Evolutionary conservation across 768 basidiomycete genomes (phyloP), one percentile per base, ranked within the genome.

Genomic region (Tephrocybe sp.): DNA sequence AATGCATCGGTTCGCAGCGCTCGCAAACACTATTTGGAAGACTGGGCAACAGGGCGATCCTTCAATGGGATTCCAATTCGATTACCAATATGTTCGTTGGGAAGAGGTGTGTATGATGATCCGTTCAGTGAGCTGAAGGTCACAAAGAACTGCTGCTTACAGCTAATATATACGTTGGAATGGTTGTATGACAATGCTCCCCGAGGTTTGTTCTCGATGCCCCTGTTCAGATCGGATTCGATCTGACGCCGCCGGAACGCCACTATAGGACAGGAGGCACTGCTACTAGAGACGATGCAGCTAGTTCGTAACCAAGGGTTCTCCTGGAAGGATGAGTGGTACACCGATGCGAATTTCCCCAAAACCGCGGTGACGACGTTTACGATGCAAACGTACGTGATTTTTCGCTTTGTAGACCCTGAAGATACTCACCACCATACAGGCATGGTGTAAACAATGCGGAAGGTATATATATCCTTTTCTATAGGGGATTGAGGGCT

Each of bases 361-460:
- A 65, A 68, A 45, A 55, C 45, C 12, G 60, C 68, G 4, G 61
- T 65, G 9, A 63, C 65, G 3, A 31, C 53, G 1, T 62, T 65
- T n/a, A 65, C 51, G 11, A 62, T 62, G 61, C 60, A 64, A 45
- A 71, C 70, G 67, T 70, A 46, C 12, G 69, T 58, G n/a, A 3
- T 35, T 7, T 13, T n/a, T 46, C 16, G 9, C 11, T 15, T 19
- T 11, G 11, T 37, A n/a, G 24, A 7, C 11, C 3, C 9, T 40
- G n/a, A 6, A 24, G 9, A 25, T 19, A 26, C 21, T 46, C n/a
- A 40, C 8, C 35, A 28, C 32, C n/a, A 19, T 24, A 16, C 18
- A 74, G 70, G 0, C 73, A 74, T 47, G 73, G 73, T 9, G 72
- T 74, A 5, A 74, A 73, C 55, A 74, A 67, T 12, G 71, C 60